Base-by-base conservation (phyloP, 352 stramenopile genomes). In the Globisporangium ultimum region DNA sequence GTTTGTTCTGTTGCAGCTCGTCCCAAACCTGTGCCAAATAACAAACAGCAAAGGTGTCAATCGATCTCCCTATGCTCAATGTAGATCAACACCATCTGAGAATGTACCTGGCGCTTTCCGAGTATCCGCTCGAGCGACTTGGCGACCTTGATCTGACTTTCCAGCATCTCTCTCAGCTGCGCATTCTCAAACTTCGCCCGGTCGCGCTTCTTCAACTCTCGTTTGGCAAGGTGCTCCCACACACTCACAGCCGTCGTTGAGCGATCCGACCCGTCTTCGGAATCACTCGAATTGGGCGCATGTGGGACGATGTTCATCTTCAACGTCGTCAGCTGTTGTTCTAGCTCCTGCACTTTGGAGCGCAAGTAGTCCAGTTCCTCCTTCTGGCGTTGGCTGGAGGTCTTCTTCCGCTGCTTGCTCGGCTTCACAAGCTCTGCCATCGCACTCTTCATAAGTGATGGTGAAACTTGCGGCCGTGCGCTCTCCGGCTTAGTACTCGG, bases 381-480 rank as follows among this genome's bases (percentile, higher is more conserved):
- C 50, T 84, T 84, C 58, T 84, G 74, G 22, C 74, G 61, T 53
- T 84, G 79, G 5, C 71, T 55, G 0, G 74, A 84, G 54, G 74
- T 78, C 57, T 83, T 83, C 51, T 77, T 56, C 43, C 11, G n/a
- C 43, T 28, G 20, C 51, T 48, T 40, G 38, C 3, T 14, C 0
- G 14, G n/a, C 45, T 14, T 49, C 45, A 28, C 7, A 21, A 32
- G 7, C 15, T 49, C 45, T 5, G 8, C 3, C 28, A 36, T 10
- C 28, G 28, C 28, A 10, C 8, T 36, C 8, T 36, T 36, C 28
- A 36, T 36, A 11, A 36, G 8, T 5, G 28, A 36, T 6, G 28
- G 28, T 5, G 28, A 10, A 36, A 6, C 7, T 5, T 36, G 3
- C 9, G 28, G 28, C 28, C 28, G 8, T 10, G 3, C 7, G 28